These are phyloP conservation scores for Canna indica DNA, from an alignment of 176 grass and related monocot genomes.

Conservation along the genomic window DNA sequence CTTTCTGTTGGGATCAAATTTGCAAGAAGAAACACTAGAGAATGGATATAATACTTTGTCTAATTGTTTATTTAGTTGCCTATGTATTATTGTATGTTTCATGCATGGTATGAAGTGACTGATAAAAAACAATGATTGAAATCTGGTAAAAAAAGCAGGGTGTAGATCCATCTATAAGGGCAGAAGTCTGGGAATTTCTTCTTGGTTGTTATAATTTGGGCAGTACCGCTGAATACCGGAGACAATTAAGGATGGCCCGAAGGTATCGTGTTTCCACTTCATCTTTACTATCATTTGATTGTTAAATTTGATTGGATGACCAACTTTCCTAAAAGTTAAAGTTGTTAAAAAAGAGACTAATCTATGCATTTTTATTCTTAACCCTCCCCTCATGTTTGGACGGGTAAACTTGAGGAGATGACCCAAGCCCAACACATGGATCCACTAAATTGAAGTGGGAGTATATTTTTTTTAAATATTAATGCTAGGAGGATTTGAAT, in stretches of 20 bases:
- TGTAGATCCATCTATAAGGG: constrained; percentile 79
- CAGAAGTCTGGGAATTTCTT: constrained; percentile 98
- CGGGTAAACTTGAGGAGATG: too few species aligned
- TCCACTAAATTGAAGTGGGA: too few species aligned
- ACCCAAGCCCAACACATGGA: too few species aligned
- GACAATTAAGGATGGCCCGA: constrained; percentile 59
- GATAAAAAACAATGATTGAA: neutral
- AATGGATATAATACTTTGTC: neutral
- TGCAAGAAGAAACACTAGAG: neutral
- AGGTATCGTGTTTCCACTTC: constrained; percentile 41
- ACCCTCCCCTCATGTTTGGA: too few species aligned
- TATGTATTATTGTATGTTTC: neutral
- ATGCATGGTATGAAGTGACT: neutral
- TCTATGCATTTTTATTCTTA: neutral
- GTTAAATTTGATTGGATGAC: too few species aligned
- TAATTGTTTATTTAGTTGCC: neutral
- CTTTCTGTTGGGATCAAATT: neutral
- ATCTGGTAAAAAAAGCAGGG: constrained; percentile 38
- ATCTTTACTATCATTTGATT: neutral
- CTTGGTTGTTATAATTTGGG: constrained; percentile 82
- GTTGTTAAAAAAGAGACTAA: too few species aligned
- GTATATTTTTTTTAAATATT: too few species aligned
- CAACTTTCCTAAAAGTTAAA: too few species aligned
- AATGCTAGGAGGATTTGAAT: too few species aligned
- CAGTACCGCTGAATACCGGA: constrained; percentile 71